Evolutionary conservation across 1,284 basidiomycete genomes (phyloP), one percentile per base, ranked within the genome.

Genomic region (Schizophyllum commune): DNA sequence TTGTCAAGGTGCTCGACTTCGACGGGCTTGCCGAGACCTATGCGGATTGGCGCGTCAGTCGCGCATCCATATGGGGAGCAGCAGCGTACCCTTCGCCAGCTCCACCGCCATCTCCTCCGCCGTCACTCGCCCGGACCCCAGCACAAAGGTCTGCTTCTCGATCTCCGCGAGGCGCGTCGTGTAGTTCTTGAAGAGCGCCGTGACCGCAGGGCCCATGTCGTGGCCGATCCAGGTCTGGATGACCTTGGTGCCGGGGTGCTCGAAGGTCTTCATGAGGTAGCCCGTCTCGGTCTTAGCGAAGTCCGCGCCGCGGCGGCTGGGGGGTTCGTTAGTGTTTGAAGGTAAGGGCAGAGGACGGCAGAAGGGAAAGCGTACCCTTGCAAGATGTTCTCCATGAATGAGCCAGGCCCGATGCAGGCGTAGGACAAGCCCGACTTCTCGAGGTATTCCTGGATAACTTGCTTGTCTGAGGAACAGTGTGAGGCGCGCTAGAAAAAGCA

Each of bases 371-470:
- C 39, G 17, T 13, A 47, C 39, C 39, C 39, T 47, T 17, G 39
- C 39, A 47, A 71, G 20, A 67, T 63, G 59, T 74, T 74, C 59
- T 74, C 72, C 5, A 52, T 39, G 55, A 73, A 74, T 62, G 67
- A 71, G n/a, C 69, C 71, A n/a, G 58, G 60, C 32, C 70, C 63
- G 3, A 74, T 27, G 56, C 57, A 66, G 2, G 72, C 68, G 54
- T 72, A 61, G 0, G 71, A 66, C 21, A 74, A 58, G 21, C 63
- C 61, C 9, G 61, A 68, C 9, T 63, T 56, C 20, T 59, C 62
- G 2, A 74, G 66, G 32, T 74, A 72, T 6, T 70, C 67, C 2
- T 74, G 69, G 9, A 74, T 56, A 13, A 56, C 59, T 2, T 67
- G 69, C 60, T 74, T 74, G 61, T 73, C 73, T 74, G 33, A 19